Evolutionary conservation across 2,329 filamentous ascomycete genomes (phyloP).

Genomic region (Cladophialophora bantiana): DNA sequence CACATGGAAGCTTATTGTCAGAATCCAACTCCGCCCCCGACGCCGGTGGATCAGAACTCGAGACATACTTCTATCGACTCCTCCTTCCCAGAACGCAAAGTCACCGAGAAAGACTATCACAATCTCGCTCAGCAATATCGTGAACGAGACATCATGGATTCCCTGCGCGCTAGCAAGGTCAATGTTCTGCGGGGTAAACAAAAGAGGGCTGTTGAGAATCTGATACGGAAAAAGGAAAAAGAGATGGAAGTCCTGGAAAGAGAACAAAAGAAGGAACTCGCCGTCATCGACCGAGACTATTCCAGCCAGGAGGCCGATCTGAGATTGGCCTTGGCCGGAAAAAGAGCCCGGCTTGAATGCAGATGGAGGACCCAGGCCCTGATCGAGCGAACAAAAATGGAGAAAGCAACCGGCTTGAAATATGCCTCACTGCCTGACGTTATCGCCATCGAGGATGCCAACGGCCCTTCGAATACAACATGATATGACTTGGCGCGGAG

Average conservation of each 20-base stretch:
- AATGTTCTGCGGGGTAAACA: constrained; percentile 57
- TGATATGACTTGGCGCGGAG: neutral
- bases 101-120: constrained; percentile 52
- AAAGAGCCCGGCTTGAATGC: constrained; percentile 46
- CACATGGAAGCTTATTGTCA: constrained; percentile 57
- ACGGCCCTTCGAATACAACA: constrained; percentile 42
- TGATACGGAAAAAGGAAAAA: constrained; percentile 49
- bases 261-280: constrained; percentile 45
- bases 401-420: constrained; percentile 45
- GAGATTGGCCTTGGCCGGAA: constrained; percentile 45
- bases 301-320: constrained; percentile 43
- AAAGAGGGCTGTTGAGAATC: constrained; percentile 50
- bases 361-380: constrained; percentile 54
- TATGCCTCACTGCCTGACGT: constrained; percentile 50
- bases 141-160: constrained; percentile 52
- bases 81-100: constrained; percentile 43
- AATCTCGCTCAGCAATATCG: constrained; percentile 55
- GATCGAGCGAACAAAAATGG: constrained; percentile 50
- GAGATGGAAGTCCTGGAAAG: constrained; percentile 48
- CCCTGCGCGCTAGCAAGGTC: constrained; percentile 53
- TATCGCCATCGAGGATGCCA: constrained; percentile 24
- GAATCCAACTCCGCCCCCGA: constrained; percentile 49
- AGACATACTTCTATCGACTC: constrained; percentile 33
- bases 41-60: constrained; percentile 41
- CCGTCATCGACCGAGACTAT: constrained; percentile 44